Evolutionary conservation across 495 filamentous ascomycete species (phyloP).

Genomic region (Cryomyces minteri): DNA sequence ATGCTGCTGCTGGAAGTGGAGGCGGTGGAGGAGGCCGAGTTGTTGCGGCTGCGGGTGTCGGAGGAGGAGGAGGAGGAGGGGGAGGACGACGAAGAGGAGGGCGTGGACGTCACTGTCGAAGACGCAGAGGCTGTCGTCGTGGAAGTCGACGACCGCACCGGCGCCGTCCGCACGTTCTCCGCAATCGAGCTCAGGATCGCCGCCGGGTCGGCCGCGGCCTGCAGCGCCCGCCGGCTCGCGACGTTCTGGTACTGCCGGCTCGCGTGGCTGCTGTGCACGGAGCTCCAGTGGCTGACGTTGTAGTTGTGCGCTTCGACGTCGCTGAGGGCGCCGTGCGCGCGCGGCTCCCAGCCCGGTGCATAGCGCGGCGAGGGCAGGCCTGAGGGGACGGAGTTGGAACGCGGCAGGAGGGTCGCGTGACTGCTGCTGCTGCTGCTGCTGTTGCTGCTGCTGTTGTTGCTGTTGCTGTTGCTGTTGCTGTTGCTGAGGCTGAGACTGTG

Average conservation of each 20-base stretch:
- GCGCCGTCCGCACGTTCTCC: background rate
- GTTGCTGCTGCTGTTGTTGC: background rate
- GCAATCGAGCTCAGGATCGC: slow-evolving; percentile 1
- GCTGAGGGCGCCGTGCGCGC: slow-evolving; percentile 5
- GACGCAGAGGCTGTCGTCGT: background rate
- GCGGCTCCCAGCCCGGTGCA: slow-evolving; percentile 11
- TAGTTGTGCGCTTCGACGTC: slow-evolving; percentile 8
- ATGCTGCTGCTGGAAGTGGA: slow-evolving; percentile 1
- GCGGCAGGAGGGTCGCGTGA: background rate
- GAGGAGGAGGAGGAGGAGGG: too few relatives aligned
- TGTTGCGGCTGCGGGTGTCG: background rate
- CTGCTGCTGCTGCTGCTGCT: too few relatives aligned
- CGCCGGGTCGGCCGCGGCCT: slow-evolving; percentile 2
- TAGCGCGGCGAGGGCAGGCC: slow-evolving; percentile 9
- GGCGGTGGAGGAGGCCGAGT: background rate
- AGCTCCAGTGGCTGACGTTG: slow-evolving; percentile 12
- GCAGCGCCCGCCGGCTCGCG: slow-evolving; percentile 11
- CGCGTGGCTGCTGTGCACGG: slow-evolving; percentile 6
- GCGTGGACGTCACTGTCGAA: background rate
- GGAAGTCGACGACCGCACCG: background rate
- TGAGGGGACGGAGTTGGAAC: background rate
- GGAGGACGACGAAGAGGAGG: too few relatives aligned
- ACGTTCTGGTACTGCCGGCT: slow-evolving; percentile 12
- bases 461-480: background rate
- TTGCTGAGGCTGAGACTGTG: background rate